phyloP scores from a whole-genome alignment of 371 early-diverging fungal genomes.

The Mortierella sp. region DNA sequence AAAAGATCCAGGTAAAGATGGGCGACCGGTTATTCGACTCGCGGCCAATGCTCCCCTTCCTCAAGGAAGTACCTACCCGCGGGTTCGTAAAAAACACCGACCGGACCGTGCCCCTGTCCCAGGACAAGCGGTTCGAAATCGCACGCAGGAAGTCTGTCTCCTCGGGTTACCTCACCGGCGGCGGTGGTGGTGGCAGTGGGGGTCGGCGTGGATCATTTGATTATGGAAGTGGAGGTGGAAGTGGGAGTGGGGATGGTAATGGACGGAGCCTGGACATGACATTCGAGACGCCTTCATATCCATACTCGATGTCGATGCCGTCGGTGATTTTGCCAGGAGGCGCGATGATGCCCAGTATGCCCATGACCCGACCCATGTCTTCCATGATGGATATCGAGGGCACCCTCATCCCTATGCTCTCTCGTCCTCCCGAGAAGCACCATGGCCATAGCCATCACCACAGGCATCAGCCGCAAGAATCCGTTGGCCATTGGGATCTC shows the following conservation, averaged over 20 bases:
- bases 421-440: conserved; percentile 7
- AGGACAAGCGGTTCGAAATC: conserved; percentile 38
- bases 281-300: conserved; percentile 11
- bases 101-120: conserved; percentile 15
- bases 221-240: neutral
- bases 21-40: conserved; percentile 30
- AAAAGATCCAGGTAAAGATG: conserved; percentile 18
- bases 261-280: conserved; percentile 6
- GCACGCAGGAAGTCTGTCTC: conserved; percentile 42
- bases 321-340: conserved; percentile 16
- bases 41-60: conserved; percentile 33
- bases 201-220: neutral
- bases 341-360: conserved; percentile 10
- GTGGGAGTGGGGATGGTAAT: neutral
- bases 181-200: neutral
- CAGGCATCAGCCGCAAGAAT: conserved; percentile 4
- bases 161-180: conserved; percentile 20
- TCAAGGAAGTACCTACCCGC: conserved; percentile 26
- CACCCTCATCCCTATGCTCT: conserved; percentile 16
- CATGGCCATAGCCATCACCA: conserved; percentile 16
- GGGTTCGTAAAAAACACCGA: conserved; percentile 27
- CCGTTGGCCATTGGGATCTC: neutral
- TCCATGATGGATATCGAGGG: conserved; percentile 33
- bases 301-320: conserved; percentile 28
- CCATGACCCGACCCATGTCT: conserved; percentile 25